phyloP scores from a whole-genome alignment of 495 filamentous ascomycete species.

The Viridothelium virens region DNA sequence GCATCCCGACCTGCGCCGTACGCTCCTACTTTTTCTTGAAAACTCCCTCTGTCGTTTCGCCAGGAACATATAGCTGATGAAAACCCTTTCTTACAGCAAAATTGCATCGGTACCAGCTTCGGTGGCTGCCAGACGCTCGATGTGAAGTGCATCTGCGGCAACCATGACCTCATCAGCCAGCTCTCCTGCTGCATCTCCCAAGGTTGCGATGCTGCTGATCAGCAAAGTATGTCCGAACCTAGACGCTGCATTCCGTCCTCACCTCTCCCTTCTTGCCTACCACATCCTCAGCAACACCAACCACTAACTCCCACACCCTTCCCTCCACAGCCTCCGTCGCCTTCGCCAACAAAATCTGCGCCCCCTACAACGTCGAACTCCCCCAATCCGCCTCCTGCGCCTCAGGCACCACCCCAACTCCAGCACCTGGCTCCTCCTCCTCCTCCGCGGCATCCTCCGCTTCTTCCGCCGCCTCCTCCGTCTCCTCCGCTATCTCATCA shows the following conservation, averaged over 20 bases:
- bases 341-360: conserved; percentile 46
- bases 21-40: background rate
- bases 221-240: conserved; percentile 41
- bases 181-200: conserved; percentile 61
- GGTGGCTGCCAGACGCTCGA: conserved; percentile 50
- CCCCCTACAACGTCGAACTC: conserved; percentile 26
- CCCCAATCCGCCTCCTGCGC: conserved; percentile 31
- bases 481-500: background rate
- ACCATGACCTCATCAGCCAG: conserved; percentile 48
- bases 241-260: background rate
- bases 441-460: conserved; percentile 13
- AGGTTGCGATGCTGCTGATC: conserved; percentile 48
- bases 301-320: background rate
- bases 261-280: background rate
- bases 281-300: background rate
- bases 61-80: background rate
- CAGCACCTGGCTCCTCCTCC: conserved; percentile 2
- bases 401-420: conserved; percentile 13
- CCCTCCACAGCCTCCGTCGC: conserved; percentile 41
- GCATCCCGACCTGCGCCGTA: conserved; percentile 2
- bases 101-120: conserved; percentile 24
- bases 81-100: background rate
- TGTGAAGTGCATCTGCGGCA: conserved; percentile 60
- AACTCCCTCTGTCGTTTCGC: background rate
- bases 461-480: conserved; percentile 14